Percentiles rank a stretch among this genome's conserved stretches.
These are phyloP conservation scores for Monascus purpureus DNA, from an alignment of 495 filamentous ascomycete genomes.

Conservation along the genomic window DNA sequence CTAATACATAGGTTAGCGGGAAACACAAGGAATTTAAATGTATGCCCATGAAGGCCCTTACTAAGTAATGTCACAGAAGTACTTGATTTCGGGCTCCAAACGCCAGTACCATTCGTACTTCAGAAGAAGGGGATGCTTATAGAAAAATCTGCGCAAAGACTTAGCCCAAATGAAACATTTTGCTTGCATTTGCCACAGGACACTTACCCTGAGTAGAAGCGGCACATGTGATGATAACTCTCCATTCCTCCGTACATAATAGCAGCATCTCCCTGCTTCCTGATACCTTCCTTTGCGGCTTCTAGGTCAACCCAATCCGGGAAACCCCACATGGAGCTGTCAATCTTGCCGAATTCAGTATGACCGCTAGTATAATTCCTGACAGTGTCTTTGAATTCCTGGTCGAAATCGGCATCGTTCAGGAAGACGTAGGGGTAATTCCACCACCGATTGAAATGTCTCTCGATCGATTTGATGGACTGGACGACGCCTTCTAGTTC, in stretches of 20 bases:
- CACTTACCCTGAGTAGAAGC: constrained; percentile 91
- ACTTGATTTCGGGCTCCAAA: constrained; percentile 98
- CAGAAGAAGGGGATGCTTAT: constrained; percentile 85
- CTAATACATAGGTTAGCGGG: constrained; percentile 32
- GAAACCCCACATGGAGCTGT: constrained; percentile 84
- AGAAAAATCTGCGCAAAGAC: constrained; percentile 62
- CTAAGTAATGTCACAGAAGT: constrained; percentile 99
- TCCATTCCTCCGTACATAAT: constrained; percentile 99
- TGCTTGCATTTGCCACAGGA: too few species aligned
- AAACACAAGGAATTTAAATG: neutral
- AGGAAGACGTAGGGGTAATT: constrained; percentile 98
- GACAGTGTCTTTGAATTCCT: constrained; percentile 78
- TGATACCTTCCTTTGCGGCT: constrained; percentile 87
- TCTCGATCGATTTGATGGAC: constrained; percentile 93
- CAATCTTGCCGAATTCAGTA: constrained; percentile 93
- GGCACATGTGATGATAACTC: constrained; percentile 96
- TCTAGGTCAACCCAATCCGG: constrained; percentile 92
- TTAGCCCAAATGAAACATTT: too few species aligned
- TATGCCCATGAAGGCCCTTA: constrained; percentile 30
- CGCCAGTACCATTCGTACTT: constrained; percentile 99
- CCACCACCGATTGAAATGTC: constrained; percentile 99
- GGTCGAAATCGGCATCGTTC: constrained; percentile 94
- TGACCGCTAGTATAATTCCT: constrained; percentile 72
- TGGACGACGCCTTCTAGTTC: constrained; percentile 92
- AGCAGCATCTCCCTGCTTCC: constrained; percentile 89